Conservation (phyloP, 352 stramenopile species). For the Phytophthora litchii region DNA sequence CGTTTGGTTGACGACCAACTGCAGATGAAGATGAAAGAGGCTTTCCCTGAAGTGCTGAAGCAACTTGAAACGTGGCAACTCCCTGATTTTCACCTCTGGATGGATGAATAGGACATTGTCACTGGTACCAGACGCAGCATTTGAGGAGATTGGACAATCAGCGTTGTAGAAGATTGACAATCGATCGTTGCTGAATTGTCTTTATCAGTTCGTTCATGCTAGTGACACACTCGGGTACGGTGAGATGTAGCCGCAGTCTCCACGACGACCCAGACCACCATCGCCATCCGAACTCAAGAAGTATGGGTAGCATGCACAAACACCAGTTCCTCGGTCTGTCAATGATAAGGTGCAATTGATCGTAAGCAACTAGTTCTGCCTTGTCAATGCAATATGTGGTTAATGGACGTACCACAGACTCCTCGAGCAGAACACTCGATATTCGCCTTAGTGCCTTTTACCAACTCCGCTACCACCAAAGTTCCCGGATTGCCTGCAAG, state of each 20-base stretch:
- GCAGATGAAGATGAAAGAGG: not conserved
- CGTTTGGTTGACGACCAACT: not conserved
- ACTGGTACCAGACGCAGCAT: too few relatives aligned
- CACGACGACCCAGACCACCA: constrained; percentile 76
- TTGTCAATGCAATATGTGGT: not conserved
- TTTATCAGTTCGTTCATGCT: constrained; percentile 16
- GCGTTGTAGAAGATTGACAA: too few relatives aligned
- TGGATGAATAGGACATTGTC: too few relatives aligned
- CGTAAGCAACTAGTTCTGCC: not conserved
- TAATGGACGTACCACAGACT: constrained; percentile 59
- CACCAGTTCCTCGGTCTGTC: constrained; percentile 61
- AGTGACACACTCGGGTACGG: constrained; percentile 61
- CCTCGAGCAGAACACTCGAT: constrained; percentile 75
- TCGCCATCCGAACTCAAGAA: constrained; percentile 75
- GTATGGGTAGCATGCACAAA: constrained; percentile 76
- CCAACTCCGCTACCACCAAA: constrained; percentile 38
- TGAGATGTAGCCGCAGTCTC: constrained; percentile 91
- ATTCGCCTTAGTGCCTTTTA: constrained; percentile 80
- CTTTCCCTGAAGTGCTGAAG: not conserved
- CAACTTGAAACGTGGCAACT: not conserved
- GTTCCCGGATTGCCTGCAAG: constrained; percentile 34
- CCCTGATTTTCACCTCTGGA: not conserved
- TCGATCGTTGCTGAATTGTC: too few relatives aligned
- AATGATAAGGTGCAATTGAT: not conserved
- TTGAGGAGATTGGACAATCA: too few relatives aligned